These are phyloP conservation scores for Bryum argenteum DNA, from an alignment of 225 moss, liverwort and hornwort genomes.

Conservation along the genomic window DNA sequence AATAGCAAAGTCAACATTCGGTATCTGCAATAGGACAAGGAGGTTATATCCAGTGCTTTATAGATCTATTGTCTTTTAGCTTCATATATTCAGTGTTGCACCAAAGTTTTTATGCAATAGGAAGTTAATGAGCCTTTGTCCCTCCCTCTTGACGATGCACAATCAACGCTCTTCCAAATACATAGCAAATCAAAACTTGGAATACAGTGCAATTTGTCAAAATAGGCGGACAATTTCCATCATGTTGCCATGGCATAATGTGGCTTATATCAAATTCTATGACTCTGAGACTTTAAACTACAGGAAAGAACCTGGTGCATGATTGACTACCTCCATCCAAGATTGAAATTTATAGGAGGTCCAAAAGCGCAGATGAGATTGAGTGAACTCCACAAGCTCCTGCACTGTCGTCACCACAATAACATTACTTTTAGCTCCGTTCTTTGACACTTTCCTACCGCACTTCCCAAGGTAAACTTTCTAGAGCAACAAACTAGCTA, in stretches of 20 bases:
- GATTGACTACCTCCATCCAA: constrained; percentile 45
- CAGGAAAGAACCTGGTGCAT: background rate
- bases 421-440: constrained; percentile 32
- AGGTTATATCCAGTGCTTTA: background rate
- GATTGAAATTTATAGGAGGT: constrained; percentile 62
- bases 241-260: background rate
- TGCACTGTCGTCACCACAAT: constrained; percentile 51
- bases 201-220: background rate
- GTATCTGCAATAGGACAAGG: background rate
- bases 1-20: constrained; percentile 1
- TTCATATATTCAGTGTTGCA: constrained; percentile 32
- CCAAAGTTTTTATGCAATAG: no score
- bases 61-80: constrained; percentile 19
- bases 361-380: constrained; percentile 49
- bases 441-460: background rate
- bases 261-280: background rate
- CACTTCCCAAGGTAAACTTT: constrained; percentile 7
- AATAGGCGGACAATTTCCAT: background rate
- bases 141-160: background rate
- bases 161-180: background rate
- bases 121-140: background rate
- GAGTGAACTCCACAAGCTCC: constrained; percentile 54
- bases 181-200: constrained; percentile 7
- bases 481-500: constrained; percentile 10
- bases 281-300: constrained; percentile 2